Evolutionary conservation across 2,329 filamentous ascomycete species (phyloP).

Genomic region (Aspergillus tubingensis): DNA sequence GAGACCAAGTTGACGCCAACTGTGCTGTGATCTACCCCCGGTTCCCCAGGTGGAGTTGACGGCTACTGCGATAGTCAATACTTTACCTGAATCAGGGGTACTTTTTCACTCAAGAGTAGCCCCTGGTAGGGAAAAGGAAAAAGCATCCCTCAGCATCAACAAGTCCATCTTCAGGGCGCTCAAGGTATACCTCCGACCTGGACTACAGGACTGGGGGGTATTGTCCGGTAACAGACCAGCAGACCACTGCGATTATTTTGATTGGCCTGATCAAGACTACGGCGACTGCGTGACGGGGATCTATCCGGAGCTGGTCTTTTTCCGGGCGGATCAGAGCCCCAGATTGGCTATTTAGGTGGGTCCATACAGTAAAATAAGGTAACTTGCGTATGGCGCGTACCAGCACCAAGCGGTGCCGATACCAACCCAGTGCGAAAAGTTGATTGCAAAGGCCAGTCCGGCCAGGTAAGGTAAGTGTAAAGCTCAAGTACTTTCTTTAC

Average conservation of each 20-base stretch:
- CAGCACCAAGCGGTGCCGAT: neutral
- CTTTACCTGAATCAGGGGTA: neutral
- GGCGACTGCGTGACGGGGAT: conserved; percentile 13
- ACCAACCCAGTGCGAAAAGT: neutral
- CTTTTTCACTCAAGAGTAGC: neutral
- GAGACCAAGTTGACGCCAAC: neutral
- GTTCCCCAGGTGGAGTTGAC: neutral
- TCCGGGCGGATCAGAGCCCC: conserved; percentile 8
- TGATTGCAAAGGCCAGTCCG: conserved; percentile 5
- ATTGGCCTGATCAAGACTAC: conserved; percentile 7
- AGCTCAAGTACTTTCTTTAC: neutral
- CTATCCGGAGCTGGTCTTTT: conserved; percentile 19
- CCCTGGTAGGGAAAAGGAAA: neutral
- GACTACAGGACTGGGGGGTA: neutral
- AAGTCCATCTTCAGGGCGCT: neutral
- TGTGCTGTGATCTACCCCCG: neutral
- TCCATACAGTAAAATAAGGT: conserved; percentile 16
- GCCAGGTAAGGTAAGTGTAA: neutral
- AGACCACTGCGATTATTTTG: neutral
- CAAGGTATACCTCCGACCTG: neutral
- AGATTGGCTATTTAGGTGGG: conserved; percentile 12
- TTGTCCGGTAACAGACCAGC: conserved; percentile 3
- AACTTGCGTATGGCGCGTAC: conserved; percentile 10
- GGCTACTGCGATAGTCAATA: neutral
- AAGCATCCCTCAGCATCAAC: neutral